Base-by-base conservation (phyloP, 768 basidiomycete genomes). In the Brasilioporus rufonigricans region DNA sequence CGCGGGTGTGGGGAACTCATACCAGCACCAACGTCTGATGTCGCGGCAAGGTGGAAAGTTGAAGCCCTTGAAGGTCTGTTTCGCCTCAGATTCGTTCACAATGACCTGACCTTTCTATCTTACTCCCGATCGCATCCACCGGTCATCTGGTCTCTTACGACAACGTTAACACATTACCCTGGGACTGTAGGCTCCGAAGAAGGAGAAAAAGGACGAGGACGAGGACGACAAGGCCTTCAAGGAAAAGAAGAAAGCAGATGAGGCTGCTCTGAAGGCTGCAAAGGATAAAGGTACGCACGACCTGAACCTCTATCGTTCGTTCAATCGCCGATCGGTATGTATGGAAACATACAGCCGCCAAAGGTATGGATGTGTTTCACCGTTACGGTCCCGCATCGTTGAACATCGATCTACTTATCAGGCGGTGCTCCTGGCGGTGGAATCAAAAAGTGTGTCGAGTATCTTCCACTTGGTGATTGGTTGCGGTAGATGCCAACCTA, bases 181-280 rank as follows among this genome's bases (percentile, higher is more conserved):
- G n/a, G n/a, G n/a, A n/a, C n/a, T 31, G 14, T 58, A 93, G 91
- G 85, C 89, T 49, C 79, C 91, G 39, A 93, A 92, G 84, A 93
- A 93, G 70, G 85, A 84, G 0, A 83, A 85, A 72, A 83, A 80
- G 62, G 89, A 86, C 1, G 81, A 83, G 5, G 80, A 80, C 43
- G 87, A 90, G 56, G 87, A 90, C 0, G 85, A 87, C 35, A 67
- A 68, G 61, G 86, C 83, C 48, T 87, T 87, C 77, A 88, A 91
- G 72, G 81, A 84, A 40, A 89, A 78, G 75, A 77, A 88, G 76
- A 91, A 88, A 75, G 80, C 78, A 10, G 91, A 92, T 14, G 82
- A 81, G 44, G 87, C 82, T 13, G 86, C 84, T 5, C 59, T 87
- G 65, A 91, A 92, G 72, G 82, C 79, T 39, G 85, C 87, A n/a